These are phyloP conservation scores for Aeschynomene evenia DNA, from an alignment of 306 rosid genomes.

Conservation along the genomic window DNA sequence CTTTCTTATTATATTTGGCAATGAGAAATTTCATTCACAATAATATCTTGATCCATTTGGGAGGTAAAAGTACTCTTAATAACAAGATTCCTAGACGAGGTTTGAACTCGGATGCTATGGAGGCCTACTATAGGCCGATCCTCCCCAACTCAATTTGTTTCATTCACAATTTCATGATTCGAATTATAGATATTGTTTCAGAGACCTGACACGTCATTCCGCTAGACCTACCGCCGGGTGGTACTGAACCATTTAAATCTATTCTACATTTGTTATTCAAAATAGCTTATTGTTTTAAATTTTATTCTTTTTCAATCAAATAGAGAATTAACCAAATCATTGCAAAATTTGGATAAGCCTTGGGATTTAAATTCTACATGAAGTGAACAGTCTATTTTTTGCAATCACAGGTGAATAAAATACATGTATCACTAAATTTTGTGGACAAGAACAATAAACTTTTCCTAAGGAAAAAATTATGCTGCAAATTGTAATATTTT, in stretches of 20 bases:
- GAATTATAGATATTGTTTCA: too few relatives aligned
- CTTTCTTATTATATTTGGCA: neutral
- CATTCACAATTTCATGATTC: too few relatives aligned
- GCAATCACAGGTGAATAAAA: neutral
- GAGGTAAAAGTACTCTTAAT: too few relatives aligned
- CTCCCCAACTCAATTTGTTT: too few relatives aligned
- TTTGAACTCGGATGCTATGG: too few relatives aligned
- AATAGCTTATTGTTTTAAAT: neutral
- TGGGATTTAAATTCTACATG: neutral
- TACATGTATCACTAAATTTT: neutral
- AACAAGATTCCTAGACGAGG: too few relatives aligned
- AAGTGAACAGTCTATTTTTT: neutral
- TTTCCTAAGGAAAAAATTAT: neutral
- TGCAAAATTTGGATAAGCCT: neutral
- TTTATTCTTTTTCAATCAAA: slow-evolving; percentile 3
- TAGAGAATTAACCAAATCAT: neutral
- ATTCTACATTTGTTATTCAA: neutral
- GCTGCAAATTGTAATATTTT: neutral
- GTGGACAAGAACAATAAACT: neutral
- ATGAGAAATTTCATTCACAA: too few relatives aligned
- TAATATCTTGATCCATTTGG: too few relatives aligned
- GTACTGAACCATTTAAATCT: neutral
- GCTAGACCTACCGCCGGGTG: too few relatives aligned
- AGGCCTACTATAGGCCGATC: too few relatives aligned
- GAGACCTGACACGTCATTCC: too few relatives aligned